These are phyloP conservation scores for Fusarium sp. DNA, from an alignment of 2,329 filamentous ascomycete species.

Conservation along the genomic window DNA sequence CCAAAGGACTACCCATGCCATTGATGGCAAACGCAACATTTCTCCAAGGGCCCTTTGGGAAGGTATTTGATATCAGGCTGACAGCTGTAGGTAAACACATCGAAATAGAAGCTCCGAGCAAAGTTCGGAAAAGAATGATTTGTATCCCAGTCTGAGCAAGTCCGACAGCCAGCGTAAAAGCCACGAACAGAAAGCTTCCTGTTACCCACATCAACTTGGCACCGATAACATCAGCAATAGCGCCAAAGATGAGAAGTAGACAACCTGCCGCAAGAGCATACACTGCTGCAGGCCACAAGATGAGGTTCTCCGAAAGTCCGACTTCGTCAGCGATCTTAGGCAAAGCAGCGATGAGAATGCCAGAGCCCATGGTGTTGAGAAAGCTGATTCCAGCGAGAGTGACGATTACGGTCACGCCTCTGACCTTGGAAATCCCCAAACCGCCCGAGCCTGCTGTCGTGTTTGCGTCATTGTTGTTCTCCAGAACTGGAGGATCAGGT, in stretches of 20 bases:
- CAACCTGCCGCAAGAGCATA: slow-evolving; percentile 41
- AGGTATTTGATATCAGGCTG: slow-evolving; percentile 56
- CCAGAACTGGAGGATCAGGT: accelerated
- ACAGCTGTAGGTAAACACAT: slow-evolving; percentile 58
- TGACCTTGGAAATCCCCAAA: slow-evolving; percentile 19
- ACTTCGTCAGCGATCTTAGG: slow-evolving; percentile 42
- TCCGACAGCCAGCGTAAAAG: slow-evolving; percentile 55
- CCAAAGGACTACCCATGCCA: slow-evolving; percentile 62
- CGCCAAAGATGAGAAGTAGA: slow-evolving; percentile 55
- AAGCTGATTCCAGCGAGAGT: slow-evolving; percentile 43
- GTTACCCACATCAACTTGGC: slow-evolving; percentile 53
- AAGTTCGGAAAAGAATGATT: slow-evolving; percentile 56
- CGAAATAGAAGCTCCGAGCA: slow-evolving; percentile 55
- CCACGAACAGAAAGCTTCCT: slow-evolving; percentile 53
- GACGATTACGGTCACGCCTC: slow-evolving; percentile 26
- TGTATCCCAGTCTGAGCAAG: slow-evolving; percentile 54
- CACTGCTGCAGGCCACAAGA: slow-evolving; percentile 44
- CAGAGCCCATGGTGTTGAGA: slow-evolving; percentile 48
- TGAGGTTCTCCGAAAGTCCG: slow-evolving; percentile 35
- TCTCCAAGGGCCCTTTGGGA: slow-evolving; percentile 54
- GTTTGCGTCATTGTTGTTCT: neutral
- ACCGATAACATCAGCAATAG: slow-evolving; percentile 56
- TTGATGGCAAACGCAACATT: slow-evolving; percentile 62
- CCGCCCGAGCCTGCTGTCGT: neutral
- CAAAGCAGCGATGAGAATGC: slow-evolving; percentile 43